These are phyloP conservation scores for Elongisporangium senticosum DNA, from an alignment of 352 stramenopile species.

Conservation along the genomic window DNA sequence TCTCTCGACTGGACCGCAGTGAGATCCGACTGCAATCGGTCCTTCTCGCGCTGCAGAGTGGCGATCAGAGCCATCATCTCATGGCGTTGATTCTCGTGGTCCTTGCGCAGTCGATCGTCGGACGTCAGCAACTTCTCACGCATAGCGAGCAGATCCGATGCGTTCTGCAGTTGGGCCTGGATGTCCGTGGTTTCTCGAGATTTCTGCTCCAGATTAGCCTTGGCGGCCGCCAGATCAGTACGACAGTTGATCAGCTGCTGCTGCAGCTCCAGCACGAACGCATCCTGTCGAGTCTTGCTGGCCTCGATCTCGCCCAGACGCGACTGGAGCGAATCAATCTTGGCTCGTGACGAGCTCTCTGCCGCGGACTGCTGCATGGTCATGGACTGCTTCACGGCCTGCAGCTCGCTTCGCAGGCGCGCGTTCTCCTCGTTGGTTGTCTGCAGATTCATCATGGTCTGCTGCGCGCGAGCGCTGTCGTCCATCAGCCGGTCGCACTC, in stretches of 20 bases:
- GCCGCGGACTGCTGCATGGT: slow-evolving; percentile 6
- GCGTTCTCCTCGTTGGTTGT: slow-evolving; percentile 35
- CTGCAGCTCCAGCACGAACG: slow-evolving; percentile 28
- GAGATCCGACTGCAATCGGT: slow-evolving; percentile 19
- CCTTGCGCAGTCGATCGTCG: slow-evolving; percentile 32
- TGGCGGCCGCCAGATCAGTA: slow-evolving; percentile 16
- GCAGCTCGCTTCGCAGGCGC: slow-evolving; percentile 30
- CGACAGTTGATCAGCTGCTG: slow-evolving; percentile 19
- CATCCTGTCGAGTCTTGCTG: slow-evolving; percentile 22
- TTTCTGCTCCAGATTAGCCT: slow-evolving; percentile 40
- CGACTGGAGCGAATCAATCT: slow-evolving; percentile 17
- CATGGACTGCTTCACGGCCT: slow-evolving; percentile 9
- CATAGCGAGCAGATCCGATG: slow-evolving; percentile 26
- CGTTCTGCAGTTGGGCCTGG: slow-evolving; percentile 41
- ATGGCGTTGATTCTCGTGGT: slow-evolving; percentile 36
- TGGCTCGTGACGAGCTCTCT: slow-evolving; percentile 20
- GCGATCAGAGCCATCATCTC: slow-evolving; percentile 35
- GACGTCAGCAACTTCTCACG: slow-evolving; percentile 48
- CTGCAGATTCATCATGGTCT: slow-evolving; percentile 31
- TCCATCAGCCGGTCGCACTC: slow-evolving; percentile 34
- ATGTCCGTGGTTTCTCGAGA: slow-evolving; percentile 42
- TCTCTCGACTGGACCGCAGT: slow-evolving; percentile 19
- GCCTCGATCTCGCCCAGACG: slow-evolving; percentile 6
- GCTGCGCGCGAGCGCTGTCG: slow-evolving; percentile 14
- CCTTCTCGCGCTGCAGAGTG: slow-evolving; percentile 39